A percentile compares a stretch with the other conserved stretches of the same genome.
phyloP scores from a whole-genome alignment of 2,329 filamentous ascomycete species.

The Fonsecaea pugnacius region DNA sequence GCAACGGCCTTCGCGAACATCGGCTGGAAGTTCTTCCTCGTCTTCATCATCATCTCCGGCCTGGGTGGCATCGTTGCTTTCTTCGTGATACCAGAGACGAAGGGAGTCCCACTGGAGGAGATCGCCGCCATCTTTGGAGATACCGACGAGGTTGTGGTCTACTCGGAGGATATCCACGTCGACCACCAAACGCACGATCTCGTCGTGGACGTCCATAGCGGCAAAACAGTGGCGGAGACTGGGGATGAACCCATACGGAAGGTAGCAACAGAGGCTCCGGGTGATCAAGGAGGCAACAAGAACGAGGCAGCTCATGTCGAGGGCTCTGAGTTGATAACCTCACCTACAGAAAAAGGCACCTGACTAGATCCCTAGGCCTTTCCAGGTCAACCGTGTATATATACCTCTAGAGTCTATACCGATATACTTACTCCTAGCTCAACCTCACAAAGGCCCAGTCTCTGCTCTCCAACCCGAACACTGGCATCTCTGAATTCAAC shows the following conservation, averaged over 20 bases:
- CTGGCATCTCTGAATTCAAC: too few species aligned
- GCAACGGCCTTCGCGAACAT: conserved; percentile 41
- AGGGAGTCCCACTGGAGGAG: conserved; percentile 41
- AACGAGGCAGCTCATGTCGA: not conserved
- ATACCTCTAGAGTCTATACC: not conserved
- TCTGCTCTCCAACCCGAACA: too few species aligned
- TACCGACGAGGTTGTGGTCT: conserved; percentile 22
- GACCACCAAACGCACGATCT: conserved; percentile 13
- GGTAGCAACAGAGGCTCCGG: not conserved
- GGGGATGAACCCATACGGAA: not conserved
- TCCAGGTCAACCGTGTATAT: not conserved
- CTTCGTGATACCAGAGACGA: conserved; percentile 37
- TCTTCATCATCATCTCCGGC: conserved; percentile 25
- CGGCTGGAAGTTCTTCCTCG: conserved; percentile 42
- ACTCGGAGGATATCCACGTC: conserved; percentile 17
- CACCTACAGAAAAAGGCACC: not conserved
- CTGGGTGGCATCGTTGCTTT: conserved; percentile 14
- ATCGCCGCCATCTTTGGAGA: conserved; percentile 40
- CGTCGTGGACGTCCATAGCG: not conserved
- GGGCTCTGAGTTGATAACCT: not conserved
- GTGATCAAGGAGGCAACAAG: not conserved
- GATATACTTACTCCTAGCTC: not conserved
- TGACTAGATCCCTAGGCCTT: not conserved
- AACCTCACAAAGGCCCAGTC: too few species aligned
- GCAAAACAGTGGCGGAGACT: not conserved